Percentiles rank a stretch among this genome's conserved stretches.
Conservation (phyloP, 2,329 filamentous ascomycete species). For the Claviceps fusiformis region DNA sequence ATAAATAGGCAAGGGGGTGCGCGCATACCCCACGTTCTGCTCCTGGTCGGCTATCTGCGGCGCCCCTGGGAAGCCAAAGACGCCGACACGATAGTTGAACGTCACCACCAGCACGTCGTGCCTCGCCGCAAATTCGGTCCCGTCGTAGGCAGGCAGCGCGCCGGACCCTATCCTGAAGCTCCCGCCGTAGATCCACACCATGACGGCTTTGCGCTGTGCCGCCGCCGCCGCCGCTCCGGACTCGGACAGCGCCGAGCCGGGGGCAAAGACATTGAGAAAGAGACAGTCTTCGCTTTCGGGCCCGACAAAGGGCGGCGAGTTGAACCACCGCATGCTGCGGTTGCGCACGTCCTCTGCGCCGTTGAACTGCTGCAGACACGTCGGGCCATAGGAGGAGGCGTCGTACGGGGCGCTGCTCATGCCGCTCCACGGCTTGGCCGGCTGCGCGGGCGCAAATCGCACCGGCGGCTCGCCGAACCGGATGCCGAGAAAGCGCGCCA, state of each 20-base stretch:
- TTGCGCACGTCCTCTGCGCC: conserved; percentile 9
- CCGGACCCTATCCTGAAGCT: conserved; percentile 8
- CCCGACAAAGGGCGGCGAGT: conserved; percentile 11
- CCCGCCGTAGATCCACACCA: conserved; percentile 15
- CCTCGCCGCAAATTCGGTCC: conserved; percentile 1
- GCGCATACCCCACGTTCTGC: neutral
- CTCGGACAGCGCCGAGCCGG: conserved; percentile 1
- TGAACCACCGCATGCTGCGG: conserved; percentile 9
- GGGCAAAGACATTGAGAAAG: conserved; percentile 6
- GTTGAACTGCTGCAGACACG: conserved; percentile 15
- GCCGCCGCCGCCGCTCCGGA: neutral
- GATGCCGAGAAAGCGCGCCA: conserved; percentile 15
- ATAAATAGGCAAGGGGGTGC: neutral
- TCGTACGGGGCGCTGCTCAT: conserved; percentile 7
- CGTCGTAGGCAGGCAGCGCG: conserved; percentile 7
- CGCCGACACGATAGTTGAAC: conserved; percentile 20
- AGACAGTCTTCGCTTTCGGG: conserved; percentile 13
- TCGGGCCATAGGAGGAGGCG: conserved; percentile 11
- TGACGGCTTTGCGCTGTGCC: conserved; percentile 9
- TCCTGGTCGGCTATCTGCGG: neutral
- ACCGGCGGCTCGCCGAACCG: conserved; percentile 16
- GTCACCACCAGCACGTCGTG: conserved; percentile 15
- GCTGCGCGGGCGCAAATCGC: conserved; percentile 13
- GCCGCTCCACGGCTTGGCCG: conserved; percentile 8
- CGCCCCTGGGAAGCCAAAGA: conserved; percentile 20